These are phyloP conservation scores for Elsinoe arachidis DNA, from an alignment of 2,329 filamentous ascomycete species.

Conservation along the genomic window DNA sequence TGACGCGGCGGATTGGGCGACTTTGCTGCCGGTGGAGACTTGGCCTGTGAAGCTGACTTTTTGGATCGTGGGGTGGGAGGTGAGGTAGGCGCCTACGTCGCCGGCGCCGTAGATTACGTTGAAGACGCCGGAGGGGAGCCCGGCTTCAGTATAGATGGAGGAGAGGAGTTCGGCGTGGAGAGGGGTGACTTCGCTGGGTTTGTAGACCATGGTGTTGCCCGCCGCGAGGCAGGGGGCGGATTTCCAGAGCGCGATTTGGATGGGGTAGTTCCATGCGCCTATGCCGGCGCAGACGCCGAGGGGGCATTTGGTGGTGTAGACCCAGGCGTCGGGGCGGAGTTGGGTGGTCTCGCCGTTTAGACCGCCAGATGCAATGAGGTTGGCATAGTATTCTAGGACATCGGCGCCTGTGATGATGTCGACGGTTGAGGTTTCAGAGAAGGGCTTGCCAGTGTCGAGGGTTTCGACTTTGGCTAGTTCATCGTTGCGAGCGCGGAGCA, in stretches of 20 bases:
- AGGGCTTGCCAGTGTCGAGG: constrained; percentile 78
- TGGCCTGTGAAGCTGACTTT: constrained; percentile 90
- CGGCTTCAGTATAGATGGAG: constrained; percentile 67
- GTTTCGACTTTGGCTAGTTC: constrained; percentile 72
- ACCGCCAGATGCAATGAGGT: constrained; percentile 66
- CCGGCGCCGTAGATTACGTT: constrained; percentile 78
- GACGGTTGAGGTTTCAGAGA: constrained; percentile 73
- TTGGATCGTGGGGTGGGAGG: constrained; percentile 61
- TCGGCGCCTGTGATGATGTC: constrained; percentile 78
- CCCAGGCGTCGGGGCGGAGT: constrained; percentile 66
- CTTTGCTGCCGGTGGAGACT: constrained; percentile 72
- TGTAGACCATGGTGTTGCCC: constrained; percentile 86
- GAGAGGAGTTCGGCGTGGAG: constrained; percentile 72
- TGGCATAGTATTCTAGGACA: constrained; percentile 79
- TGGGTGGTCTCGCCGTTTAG: constrained; percentile 72
- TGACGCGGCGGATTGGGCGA: constrained; percentile 64
- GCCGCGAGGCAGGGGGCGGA: constrained; percentile 76
- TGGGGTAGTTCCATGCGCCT: constrained; percentile 86
- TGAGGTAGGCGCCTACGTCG: constrained; percentile 66
- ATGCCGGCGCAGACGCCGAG: constrained; percentile 80
- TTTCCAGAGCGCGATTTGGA: constrained; percentile 87
- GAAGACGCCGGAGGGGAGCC: constrained; percentile 73
- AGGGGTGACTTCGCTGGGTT: constrained; percentile 79
- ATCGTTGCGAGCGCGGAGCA: constrained; percentile 70
- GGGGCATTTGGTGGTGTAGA: constrained; percentile 74